Conservation (phyloP, 2,329 filamentous ascomycete genomes). For the Colletotrichum camelliae region DNA sequence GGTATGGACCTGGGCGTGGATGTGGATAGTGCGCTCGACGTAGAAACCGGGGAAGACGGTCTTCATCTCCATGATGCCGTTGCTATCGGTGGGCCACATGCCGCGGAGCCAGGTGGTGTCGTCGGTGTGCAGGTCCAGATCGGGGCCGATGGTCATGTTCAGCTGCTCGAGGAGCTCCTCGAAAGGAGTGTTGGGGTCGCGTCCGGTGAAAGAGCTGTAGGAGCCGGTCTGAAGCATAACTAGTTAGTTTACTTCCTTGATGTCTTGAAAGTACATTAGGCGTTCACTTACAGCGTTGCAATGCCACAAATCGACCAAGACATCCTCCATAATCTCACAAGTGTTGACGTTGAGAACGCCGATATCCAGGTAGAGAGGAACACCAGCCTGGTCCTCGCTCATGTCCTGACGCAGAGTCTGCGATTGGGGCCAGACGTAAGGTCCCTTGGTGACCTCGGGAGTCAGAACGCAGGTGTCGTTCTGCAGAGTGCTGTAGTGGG, state of each 20-base stretch:
- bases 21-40: slow-evolving; percentile 50
- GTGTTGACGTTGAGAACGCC: slow-evolving; percentile 27
- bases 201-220: slow-evolving; percentile 10
- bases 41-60: slow-evolving; percentile 52
- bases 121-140: slow-evolving; percentile 12
- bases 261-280: too few relatives aligned
- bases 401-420: slow-evolving; percentile 51
- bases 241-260: not conserved
- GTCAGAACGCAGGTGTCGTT: slow-evolving; percentile 27
- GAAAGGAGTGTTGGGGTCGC: slow-evolving; percentile 2
- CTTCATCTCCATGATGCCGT: slow-evolving; percentile 39
- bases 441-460: slow-evolving; percentile 13
- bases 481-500: slow-evolving; percentile 10
- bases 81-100: slow-evolving; percentile 25
- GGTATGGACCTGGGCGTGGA: slow-evolving; percentile 47
- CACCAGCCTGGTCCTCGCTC: slow-evolving; percentile 44
- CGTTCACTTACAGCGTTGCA: slow-evolving; percentile 2
- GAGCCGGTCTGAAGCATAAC: not conserved
- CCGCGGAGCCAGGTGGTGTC: slow-evolving; percentile 14
- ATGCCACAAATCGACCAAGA: slow-evolving; percentile 15
- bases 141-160: slow-evolving; percentile 9
- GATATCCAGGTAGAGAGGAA: slow-evolving; percentile 41
- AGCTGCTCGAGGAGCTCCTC: slow-evolving; percentile 13
- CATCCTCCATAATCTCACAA: slow-evolving; percentile 17
- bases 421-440: slow-evolving; percentile 39